These are phyloP conservation scores for Plasmodium fragile DNA, from an alignment of 169 alveolate genomes.

Conservation along the genomic window DNA sequence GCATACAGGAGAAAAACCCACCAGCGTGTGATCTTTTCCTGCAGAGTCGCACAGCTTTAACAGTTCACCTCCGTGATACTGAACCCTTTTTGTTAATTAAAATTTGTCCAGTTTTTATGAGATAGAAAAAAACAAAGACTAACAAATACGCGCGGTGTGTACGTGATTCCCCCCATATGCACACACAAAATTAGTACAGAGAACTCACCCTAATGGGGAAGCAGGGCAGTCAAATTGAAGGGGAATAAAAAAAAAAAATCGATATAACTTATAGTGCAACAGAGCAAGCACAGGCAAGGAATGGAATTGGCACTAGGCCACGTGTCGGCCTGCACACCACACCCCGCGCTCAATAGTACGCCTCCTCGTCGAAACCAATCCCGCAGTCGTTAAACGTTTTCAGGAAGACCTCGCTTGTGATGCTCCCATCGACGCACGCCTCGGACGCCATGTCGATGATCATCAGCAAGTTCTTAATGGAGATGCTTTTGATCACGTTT, in stretches of 20 bases:
- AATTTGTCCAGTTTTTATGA: not conserved
- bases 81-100: not conserved
- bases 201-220: not conserved
- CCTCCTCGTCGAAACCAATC: slow-evolving; percentile 45
- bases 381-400: slow-evolving; percentile 64
- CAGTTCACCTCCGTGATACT: not conserved
- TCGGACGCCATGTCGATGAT: slow-evolving; percentile 68
- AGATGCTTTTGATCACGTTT: slow-evolving; percentile 36
- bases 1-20: not conserved
- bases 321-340: not conserved
- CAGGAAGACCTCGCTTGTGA: slow-evolving; percentile 47
- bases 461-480: slow-evolving; percentile 58
- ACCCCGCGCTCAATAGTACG: not conserved
- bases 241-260: slow-evolving; percentile 13
- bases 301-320: not conserved
- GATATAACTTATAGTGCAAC: not conserved
- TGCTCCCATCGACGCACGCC: slow-evolving; percentile 28
- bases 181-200: not conserved
- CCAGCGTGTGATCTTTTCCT: not conserved
- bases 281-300: not conserved
- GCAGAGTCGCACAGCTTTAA: not conserved
- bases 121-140: not conserved
- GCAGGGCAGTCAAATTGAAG: not conserved
- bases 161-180: not conserved
- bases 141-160: slow-evolving; percentile 6